phyloP scores from a whole-genome alignment of 805 yeast genomes.

The Suhomyces vadensis region DNA sequence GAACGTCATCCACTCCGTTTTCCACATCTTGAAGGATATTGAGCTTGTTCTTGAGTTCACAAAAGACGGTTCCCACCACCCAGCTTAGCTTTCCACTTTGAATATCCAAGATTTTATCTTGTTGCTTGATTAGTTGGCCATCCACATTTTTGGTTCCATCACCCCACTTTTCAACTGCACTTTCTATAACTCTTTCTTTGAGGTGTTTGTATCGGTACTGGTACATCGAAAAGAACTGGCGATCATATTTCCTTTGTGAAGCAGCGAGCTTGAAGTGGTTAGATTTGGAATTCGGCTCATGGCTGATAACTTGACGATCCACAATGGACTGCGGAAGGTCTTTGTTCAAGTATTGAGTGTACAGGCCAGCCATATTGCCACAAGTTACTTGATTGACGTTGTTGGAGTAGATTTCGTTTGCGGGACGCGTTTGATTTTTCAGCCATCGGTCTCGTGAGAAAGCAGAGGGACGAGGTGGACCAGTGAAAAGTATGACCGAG shows the following conservation, averaged over 20 bases:
- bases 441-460: no score
- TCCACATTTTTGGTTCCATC: constrained; percentile 37
- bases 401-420: no score
- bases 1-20: constrained; percentile 51
- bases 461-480: no score
- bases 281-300: constrained; percentile 9
- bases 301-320: neutral
- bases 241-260: constrained; percentile 32
- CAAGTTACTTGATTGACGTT: no score
- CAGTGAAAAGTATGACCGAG: no score
- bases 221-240: constrained; percentile 46
- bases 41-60: constrained; percentile 83
- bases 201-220: constrained; percentile 37
- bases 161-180: constrained; percentile 55
- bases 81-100: constrained; percentile 63
- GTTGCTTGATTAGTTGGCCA: constrained; percentile 32
- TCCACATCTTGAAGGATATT: constrained; percentile 82
- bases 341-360: constrained; percentile 9
- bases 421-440: no score
- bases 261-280: constrained; percentile 22
- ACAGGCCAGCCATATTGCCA: constrained; percentile 1
- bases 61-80: constrained; percentile 84
- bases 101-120: constrained; percentile 57
- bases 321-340: neutral
- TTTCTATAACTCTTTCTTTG: constrained; percentile 32